These are phyloP conservation scores for Ogataea sp. DNA, from an alignment of 805 yeast genomes.

Conservation along the genomic window DNA sequence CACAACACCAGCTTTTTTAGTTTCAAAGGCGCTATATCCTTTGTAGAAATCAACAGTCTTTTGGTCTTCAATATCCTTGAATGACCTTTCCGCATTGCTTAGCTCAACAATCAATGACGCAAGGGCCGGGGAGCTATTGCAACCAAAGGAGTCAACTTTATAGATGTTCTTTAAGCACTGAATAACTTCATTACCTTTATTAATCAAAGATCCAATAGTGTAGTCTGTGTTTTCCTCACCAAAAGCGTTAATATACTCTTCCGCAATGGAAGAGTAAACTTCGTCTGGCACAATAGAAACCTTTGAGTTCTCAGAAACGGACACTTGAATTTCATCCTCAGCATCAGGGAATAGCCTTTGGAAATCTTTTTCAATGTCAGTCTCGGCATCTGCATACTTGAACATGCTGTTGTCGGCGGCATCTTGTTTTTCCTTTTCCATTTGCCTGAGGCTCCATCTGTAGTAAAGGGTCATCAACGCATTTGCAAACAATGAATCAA, in stretches of 20 bases:
- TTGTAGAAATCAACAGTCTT: slow-evolving; percentile 51
- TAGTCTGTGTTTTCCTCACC: slow-evolving; percentile 7
- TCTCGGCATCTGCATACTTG: slow-evolving; percentile 53
- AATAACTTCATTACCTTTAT: slow-evolving; percentile 32
- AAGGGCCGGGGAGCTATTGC: slow-evolving; percentile 22
- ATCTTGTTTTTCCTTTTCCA: slow-evolving; percentile 57
- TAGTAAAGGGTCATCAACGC: slow-evolving; percentile 58
- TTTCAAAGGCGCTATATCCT: slow-evolving; percentile 53
- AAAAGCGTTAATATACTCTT: slow-evolving; percentile 38
- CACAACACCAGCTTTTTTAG: slow-evolving; percentile 47
- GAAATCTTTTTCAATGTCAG: slow-evolving; percentile 76
- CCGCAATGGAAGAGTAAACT: slow-evolving; percentile 39
- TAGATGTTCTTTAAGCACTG: slow-evolving; percentile 19
- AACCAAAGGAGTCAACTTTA: slow-evolving; percentile 13
- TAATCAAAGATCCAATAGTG: slow-evolving; percentile 23
- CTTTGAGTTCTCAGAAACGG: slow-evolving; percentile 12
- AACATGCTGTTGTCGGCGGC: slow-evolving; percentile 55
- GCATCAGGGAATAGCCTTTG: slow-evolving; percentile 78
- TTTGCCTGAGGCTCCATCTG: slow-evolving; percentile 72
- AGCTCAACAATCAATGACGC: slow-evolving; percentile 28
- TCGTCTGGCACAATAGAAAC: slow-evolving; percentile 31
- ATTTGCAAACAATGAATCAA: slow-evolving; percentile 29
- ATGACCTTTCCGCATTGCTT: slow-evolving; percentile 22
- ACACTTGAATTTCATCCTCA: slow-evolving; percentile 49
- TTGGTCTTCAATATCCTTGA: slow-evolving; percentile 14